These are phyloP conservation scores for Heritiera fomes DNA, from an alignment of 345 rosid species.

Conservation along the genomic window DNA sequence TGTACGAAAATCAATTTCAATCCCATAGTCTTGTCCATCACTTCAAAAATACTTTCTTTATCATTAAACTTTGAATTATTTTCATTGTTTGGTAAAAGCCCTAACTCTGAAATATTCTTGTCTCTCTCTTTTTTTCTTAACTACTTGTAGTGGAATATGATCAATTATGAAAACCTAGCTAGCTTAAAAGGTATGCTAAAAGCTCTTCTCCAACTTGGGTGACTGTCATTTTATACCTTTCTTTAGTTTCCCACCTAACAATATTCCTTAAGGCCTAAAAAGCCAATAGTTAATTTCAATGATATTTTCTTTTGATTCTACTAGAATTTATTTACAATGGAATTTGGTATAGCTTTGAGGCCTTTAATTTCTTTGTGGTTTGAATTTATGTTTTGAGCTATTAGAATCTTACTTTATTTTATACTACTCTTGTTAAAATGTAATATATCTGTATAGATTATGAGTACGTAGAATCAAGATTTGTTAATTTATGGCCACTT, in stretches of 20 bases:
- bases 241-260: neutral
- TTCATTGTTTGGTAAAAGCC: neutral
- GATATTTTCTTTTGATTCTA: neutral
- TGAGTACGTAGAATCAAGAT: too few species aligned
- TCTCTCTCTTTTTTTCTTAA: neutral
- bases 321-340: neutral
- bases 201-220: constrained; percentile 9
- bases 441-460: too few species aligned
- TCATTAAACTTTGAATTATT: neutral
- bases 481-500: neutral
- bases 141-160: neutral
- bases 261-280: neutral
- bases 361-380: neutral
- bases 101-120: neutral
- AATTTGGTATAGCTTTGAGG: neutral
- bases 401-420: neutral
- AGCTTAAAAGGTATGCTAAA: neutral
- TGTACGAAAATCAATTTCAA: neutral
- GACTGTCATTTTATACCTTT: neutral
- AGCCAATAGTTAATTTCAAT: neutral
- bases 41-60: neutral
- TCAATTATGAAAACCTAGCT: neutral
- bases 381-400: neutral
- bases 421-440: neutral
- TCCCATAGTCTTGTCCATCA: neutral